Conservation (phyloP, 1,139 yeast genomes). For the Candida dubliniensis region DNA sequence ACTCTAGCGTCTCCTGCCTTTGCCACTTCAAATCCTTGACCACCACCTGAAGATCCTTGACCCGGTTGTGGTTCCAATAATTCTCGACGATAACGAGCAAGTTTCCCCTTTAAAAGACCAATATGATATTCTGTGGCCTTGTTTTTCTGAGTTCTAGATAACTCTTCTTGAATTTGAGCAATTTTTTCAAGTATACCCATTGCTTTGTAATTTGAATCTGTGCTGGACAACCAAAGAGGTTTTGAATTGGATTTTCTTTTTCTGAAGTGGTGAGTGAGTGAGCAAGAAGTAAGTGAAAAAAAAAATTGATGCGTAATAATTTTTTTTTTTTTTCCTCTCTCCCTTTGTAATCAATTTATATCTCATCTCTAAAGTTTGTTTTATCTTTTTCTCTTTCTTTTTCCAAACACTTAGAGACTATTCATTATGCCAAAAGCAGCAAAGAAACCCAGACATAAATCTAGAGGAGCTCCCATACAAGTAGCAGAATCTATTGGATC, state of each 20-base stretch:
- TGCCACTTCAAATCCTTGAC: slow-evolving; percentile 93
- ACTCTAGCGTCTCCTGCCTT: slow-evolving; percentile 97
- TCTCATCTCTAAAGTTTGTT: background rate
- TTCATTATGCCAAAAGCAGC: slow-evolving; percentile 13
- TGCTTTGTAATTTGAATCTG: background rate
- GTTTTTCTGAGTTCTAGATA: slow-evolving; percentile 93
- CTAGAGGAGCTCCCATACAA: slow-evolving; percentile 19
- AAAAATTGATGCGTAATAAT: no score
- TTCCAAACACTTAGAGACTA: background rate
- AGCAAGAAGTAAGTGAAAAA: no score
- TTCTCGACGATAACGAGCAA: slow-evolving; percentile 92
- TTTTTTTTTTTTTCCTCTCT: no score
- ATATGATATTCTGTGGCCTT: slow-evolving; percentile 97
- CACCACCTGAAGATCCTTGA: slow-evolving; percentile 64
- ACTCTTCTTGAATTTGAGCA: slow-evolving; percentile 87
- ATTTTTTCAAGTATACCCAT: slow-evolving; percentile 65
- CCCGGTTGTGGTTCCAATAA: slow-evolving; percentile 84
- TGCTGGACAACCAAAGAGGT: no score
- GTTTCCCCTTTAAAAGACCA: slow-evolving; percentile 89
- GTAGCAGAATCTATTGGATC: slow-evolving; percentile 35
- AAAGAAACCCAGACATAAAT: slow-evolving; percentile 10
- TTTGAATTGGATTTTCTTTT: background rate
- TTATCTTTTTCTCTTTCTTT: background rate
- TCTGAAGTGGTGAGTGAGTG: background rate
- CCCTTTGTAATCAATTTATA: no score